Conservation (phyloP, 106 monocot species). For the Agapanthus africanus region DNA sequence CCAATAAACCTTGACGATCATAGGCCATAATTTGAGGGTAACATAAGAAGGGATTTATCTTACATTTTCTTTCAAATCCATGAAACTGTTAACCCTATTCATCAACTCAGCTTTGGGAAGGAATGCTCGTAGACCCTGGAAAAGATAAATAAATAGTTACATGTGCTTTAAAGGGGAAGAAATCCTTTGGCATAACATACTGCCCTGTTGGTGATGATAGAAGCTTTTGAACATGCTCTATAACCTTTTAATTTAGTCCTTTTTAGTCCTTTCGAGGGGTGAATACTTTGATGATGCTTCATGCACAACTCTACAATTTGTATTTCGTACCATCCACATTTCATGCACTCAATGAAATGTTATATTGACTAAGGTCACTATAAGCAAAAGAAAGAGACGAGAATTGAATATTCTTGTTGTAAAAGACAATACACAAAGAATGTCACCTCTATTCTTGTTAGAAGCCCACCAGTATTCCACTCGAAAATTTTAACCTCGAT, state of each 20-base stretch:
- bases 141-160: neutral
- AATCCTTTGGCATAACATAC: no score
- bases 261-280: no score
- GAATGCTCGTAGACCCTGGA: conserved; percentile 88
- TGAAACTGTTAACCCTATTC: conserved; percentile 64
- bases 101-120: conserved; percentile 92
- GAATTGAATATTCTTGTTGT: neutral
- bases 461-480: conserved; percentile 91
- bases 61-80: conserved; percentile 86
- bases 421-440: neutral
- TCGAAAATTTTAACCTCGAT: conserved; percentile 82
- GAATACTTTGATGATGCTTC: no score
- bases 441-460: conserved; percentile 83
- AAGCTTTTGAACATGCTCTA: no score
- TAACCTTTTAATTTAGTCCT: no score
- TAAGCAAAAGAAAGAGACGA: no score
- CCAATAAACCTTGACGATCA: neutral
- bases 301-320: no score
- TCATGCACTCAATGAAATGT: no score
- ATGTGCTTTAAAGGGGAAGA: no score
- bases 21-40: neutral
- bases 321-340: no score
- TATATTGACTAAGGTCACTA: no score
- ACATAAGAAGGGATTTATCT: conserved; percentile 1
- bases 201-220: no score